Base-by-base conservation (phyloP, 768 basidiomycete species). In the Collybiopsis luxurians region DNA sequence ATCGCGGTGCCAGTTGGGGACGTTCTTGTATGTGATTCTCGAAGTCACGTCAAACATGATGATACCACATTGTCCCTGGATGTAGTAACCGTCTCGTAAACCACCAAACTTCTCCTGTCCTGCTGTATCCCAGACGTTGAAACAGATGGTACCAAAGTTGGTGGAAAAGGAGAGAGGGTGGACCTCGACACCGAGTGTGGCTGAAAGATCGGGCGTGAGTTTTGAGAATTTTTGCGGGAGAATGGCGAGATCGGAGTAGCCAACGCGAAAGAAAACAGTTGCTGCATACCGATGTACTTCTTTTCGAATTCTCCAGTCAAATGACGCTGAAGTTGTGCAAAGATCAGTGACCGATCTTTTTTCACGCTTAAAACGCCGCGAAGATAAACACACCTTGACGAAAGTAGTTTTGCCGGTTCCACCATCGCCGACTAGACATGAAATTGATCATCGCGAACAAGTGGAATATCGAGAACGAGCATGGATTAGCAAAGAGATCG, bases 31-130 rank as follows among this genome's bases (percentile, higher is more conserved):
- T 56, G 97, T 99, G 85, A 98, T 99, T 68, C 97, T 88, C 54
- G 97, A 97, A 58, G 97, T 98, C 62, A 98, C 96, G 67, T 94
- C 97, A 79, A 98, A 98, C 97, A 99, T 98, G 86, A 99, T 98
- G 81, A 99, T 98, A 66, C 97, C 97, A 69, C 95, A 98, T 75
- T 99, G 97, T 66, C 95, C 95, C 76, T 95, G 92, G 71, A 94
- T 93, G 75, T 93, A 93, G 75, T 93, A 95, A 45, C 95, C 95
- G 75, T 97, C 95, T 61, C 95, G 91, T 60, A 98, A 90, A 69
- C 95, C 95, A 78, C 96, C 97, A 64, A 99, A 99, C 79, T 98
- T 99, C 78, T 99, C 97, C 80, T 99, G 97, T 43, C 97, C 97
- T 54, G 97, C 97, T 30, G 97, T 99, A 73, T 99, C 97, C 97